Conservation (phyloP, 805 yeast species). For the Candida montana region DNA sequence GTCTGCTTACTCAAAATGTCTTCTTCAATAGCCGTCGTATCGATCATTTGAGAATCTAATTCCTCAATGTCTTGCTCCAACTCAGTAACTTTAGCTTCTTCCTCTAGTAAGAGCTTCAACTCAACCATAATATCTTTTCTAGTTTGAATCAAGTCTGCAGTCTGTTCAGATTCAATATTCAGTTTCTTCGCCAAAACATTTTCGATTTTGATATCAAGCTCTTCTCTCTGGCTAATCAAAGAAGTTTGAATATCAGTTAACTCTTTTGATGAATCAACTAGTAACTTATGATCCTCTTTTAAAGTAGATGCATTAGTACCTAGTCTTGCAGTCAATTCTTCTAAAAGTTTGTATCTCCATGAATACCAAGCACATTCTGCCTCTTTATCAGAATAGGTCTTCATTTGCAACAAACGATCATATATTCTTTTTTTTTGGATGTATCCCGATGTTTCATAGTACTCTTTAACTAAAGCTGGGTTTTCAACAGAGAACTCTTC, state of each 20-base stretch:
- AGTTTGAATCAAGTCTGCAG: constrained; percentile 7
- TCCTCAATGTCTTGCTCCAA: constrained; percentile 11
- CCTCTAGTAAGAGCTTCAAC: constrained; percentile 1
- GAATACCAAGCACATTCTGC: constrained; percentile 23
- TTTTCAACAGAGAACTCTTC: constrained; percentile 23
- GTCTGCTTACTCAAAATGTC: constrained; percentile 13
- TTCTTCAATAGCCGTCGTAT: constrained; percentile 16
- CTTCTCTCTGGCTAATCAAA: not conserved
- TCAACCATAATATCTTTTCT: constrained; percentile 13
- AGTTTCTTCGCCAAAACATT: constrained; percentile 6
- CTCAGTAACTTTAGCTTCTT: constrained; percentile 1
- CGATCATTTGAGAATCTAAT: constrained; percentile 7
- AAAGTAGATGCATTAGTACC: constrained; percentile 11
- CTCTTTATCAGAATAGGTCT: constrained; percentile 22
- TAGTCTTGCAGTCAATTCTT: constrained; percentile 19
- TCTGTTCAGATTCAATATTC: constrained; percentile 14
- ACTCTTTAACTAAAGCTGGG: constrained; percentile 23
- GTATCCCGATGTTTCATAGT: constrained; percentile 17
- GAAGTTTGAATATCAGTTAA: constrained; percentile 4
- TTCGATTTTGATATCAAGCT: constrained; percentile 1
- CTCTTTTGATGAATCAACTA: constrained; percentile 3
- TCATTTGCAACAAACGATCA: constrained; percentile 22
- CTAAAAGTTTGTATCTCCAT: constrained; percentile 23
- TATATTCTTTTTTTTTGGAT: constrained; percentile 21
- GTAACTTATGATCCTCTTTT: constrained; percentile 7